phyloP scores from a whole-genome alignment of 306 rosid genomes.

The Quercus rubra region DNA sequence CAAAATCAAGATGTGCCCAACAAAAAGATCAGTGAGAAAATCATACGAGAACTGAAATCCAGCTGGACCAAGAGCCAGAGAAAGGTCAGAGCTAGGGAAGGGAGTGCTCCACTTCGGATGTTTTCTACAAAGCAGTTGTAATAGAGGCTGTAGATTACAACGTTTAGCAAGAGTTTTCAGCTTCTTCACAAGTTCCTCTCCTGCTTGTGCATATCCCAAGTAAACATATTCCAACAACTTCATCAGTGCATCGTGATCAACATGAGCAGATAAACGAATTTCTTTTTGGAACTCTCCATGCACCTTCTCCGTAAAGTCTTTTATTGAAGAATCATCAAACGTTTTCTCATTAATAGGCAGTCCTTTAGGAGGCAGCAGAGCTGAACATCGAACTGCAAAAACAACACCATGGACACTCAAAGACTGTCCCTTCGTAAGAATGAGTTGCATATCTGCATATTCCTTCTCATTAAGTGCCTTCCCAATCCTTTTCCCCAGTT shows the following conservation, averaged over 20 bases:
- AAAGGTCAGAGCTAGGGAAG: slow-evolving; percentile 54
- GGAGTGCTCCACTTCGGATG: slow-evolving; percentile 71
- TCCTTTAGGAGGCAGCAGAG: slow-evolving; percentile 56
- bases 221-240: slow-evolving; percentile 71
- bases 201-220: slow-evolving; percentile 51
- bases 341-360: slow-evolving; percentile 19
- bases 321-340: slow-evolving; percentile 8
- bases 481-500: slow-evolving; percentile 59
- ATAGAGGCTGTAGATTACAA: slow-evolving; percentile 60
- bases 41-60: slow-evolving; percentile 73
- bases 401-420: slow-evolving; percentile 69
- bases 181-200: slow-evolving; percentile 55
- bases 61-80: slow-evolving; percentile 52
- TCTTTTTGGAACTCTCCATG: slow-evolving; percentile 32
- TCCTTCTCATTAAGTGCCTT: slow-evolving; percentile 48
- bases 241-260: slow-evolving; percentile 55
- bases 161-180: slow-evolving; percentile 69
- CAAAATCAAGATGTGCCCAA: slow-evolving; percentile 7
- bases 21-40: slow-evolving; percentile 29
- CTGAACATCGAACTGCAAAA: slow-evolving; percentile 68
- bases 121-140: slow-evolving; percentile 56
- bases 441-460: slow-evolving; percentile 51
- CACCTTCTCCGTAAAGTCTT: slow-evolving; percentile 17
- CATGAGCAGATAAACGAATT: slow-evolving; percentile 64
- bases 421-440: slow-evolving; percentile 44